Evolutionary conservation across 495 filamentous ascomycete species (phyloP).

Genomic region (Oidiodendron maius): DNA sequence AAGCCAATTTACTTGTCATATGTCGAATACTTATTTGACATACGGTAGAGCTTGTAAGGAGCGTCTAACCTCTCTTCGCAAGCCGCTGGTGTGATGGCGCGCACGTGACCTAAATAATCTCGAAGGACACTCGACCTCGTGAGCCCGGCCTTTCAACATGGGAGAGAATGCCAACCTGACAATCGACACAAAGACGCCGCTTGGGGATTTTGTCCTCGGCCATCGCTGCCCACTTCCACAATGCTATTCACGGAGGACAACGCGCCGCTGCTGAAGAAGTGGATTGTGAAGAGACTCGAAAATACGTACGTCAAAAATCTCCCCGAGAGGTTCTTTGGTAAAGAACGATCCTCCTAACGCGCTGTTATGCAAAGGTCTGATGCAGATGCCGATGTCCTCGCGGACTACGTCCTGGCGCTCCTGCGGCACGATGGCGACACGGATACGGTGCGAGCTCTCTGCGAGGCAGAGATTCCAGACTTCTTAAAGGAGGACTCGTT

Average conservation of each 20-base stretch:
- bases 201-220: neutral
- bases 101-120: no score
- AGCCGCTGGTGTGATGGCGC: no score
- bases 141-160: neutral
- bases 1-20: no score
- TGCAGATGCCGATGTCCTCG: slow-evolving; percentile 90
- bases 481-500: slow-evolving; percentile 82
- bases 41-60: no score
- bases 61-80: no score
- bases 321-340: no score
- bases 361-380: slow-evolving; percentile 58
- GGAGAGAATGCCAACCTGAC: neutral
- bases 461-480: slow-evolving; percentile 74
- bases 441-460: slow-evolving; percentile 66
- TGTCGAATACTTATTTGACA: no score
- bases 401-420: slow-evolving; percentile 92
- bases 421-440: slow-evolving; percentile 71
- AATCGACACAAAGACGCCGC: neutral
- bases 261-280: slow-evolving; percentile 67
- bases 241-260: slow-evolving; percentile 83
- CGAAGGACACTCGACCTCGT: neutral
- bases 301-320: slow-evolving; percentile 62
- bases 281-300: slow-evolving; percentile 86
- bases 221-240: neutral
- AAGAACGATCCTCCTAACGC: neutral